These are phyloP conservation scores for Linaria vulgaris DNA, from an alignment of 257 asterid genomes.

Conservation along the genomic window DNA sequence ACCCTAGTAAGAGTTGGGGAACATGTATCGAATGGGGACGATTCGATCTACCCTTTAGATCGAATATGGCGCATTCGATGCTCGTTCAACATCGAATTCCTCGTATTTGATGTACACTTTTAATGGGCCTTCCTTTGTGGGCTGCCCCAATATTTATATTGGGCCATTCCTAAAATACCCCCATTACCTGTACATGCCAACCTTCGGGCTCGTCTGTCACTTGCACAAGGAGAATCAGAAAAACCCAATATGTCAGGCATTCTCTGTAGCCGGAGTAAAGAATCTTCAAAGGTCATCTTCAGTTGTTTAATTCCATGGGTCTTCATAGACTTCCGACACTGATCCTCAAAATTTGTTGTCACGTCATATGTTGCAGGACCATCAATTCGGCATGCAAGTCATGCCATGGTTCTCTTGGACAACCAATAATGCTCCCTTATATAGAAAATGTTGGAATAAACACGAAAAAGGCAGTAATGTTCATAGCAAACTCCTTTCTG, in stretches of 20 bases:
- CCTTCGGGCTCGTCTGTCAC: conserved; percentile 59
- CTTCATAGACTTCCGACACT: conserved; percentile 53
- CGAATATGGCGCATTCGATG: no score
- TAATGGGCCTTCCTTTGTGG: no score
- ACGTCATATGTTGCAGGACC: conserved; percentile 66
- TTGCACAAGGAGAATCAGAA: conserved; percentile 32
- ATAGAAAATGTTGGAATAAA: no score
- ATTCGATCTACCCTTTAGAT: no score
- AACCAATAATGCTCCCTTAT: not conserved
- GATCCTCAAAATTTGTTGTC: conserved; percentile 55
- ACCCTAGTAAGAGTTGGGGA: no score
- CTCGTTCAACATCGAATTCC: no score
- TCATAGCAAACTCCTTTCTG: no score
- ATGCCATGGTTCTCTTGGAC: conserved; percentile 69
- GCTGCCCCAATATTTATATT: no score
- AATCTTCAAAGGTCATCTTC: conserved; percentile 51
- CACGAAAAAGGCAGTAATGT: no score
- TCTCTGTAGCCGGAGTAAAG: conserved; percentile 60
- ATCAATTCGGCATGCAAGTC: conserved; percentile 59
- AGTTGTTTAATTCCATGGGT: conserved; percentile 38
- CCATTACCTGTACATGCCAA: conserved; percentile 68
- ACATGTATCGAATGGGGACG: no score
- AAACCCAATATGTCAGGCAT: conserved; percentile 84
- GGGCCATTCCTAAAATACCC: no score
- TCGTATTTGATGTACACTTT: no score